Evolutionary conservation across 2,329 filamentous ascomycete genomes (phyloP).

Genomic region (Colletotrichum horii): DNA sequence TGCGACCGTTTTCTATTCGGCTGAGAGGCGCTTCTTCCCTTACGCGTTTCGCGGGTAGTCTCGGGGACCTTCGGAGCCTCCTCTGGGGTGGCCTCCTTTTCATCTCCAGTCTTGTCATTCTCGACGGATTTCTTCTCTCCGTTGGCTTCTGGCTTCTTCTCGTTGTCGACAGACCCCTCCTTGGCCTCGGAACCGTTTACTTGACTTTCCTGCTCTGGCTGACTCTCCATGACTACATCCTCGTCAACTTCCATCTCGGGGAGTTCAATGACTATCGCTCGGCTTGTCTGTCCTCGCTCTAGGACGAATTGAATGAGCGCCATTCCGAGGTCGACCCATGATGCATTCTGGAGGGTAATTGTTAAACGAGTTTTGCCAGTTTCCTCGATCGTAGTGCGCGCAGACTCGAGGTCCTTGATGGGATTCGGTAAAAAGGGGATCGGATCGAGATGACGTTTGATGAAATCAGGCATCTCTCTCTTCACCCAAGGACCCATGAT

Average conservation of each 20-base stretch:
- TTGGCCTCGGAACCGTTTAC: conserved; percentile 19
- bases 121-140: conserved; percentile 1
- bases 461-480: conserved; percentile 52
- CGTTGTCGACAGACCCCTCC: conserved; percentile 42
- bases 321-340: conserved; percentile 50
- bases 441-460: conserved; percentile 63
- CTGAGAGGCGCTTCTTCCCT: conserved; percentile 42
- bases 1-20: conserved; percentile 66
- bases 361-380: conserved; percentile 24
- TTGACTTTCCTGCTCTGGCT: conserved; percentile 6
- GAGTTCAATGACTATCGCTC: conserved; percentile 38
- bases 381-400: conserved; percentile 3
- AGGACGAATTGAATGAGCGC: conserved; percentile 41
- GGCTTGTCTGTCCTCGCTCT: conserved; percentile 38
- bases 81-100: background rate
- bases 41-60: conserved; percentile 37
- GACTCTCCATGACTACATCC: conserved; percentile 33
- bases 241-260: conserved; percentile 39
- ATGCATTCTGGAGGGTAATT: conserved; percentile 35
- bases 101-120: background rate
- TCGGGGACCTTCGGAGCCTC: conserved; percentile 28
- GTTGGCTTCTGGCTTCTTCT: background rate
- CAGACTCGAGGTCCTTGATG: conserved; percentile 40
- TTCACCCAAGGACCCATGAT: conserved; percentile 62
- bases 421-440: conserved; percentile 66